Evolutionary conservation across 192 early-diverging fungal genomes (phyloP), one percentile per base, ranked within the genome.

Genomic region (Podila horticola): DNA sequence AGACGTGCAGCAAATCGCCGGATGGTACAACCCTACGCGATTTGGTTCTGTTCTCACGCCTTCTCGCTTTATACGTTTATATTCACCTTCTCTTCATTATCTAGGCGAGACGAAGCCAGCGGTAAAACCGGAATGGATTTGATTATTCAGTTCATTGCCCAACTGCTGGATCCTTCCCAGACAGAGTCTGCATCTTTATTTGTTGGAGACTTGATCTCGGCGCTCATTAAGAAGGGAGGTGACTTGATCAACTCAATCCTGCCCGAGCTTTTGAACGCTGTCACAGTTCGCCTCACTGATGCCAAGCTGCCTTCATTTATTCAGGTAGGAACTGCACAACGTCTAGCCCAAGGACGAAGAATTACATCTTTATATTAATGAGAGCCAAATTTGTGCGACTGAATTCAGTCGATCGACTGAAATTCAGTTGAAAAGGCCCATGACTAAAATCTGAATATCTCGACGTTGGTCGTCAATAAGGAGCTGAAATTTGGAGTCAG

Each of bases 171-270:
- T 24, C 95, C 96, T 31, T 69, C 84, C 5, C 84, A 89, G 19
- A 87, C 87, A 28, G 96, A 98, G 82, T 93, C 93, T 0, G 90
- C 92, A 0, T 88, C 93, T 1, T 71, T 96, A 24, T 95, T 96
- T 83, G 91, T 98, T n/a, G 96, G 96, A 19, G 94, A 94, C 62
- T 81, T 98, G 29, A 90, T 95, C 28, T 87, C 88, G 24, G 95
- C 93, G 62, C 73, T 98, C 28, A 94, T 97, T 63, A 90, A 92
- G 76, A 95, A 95, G 77, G 72, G 76, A 58, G 92, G 89, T 11
- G 83, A 87, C 45, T 62, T 62, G 15, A 77, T 95, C 17, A 51
- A 82, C 3, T 88, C 92, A 24, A 86, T 93, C 9, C 74, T 97
- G 29, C 90, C 95, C 4, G 87, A 93, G n/a, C 88, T 98, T 24